Evolutionary conservation across 805 yeast species (phyloP).

Genomic region (Saturnispora hagleri): DNA sequence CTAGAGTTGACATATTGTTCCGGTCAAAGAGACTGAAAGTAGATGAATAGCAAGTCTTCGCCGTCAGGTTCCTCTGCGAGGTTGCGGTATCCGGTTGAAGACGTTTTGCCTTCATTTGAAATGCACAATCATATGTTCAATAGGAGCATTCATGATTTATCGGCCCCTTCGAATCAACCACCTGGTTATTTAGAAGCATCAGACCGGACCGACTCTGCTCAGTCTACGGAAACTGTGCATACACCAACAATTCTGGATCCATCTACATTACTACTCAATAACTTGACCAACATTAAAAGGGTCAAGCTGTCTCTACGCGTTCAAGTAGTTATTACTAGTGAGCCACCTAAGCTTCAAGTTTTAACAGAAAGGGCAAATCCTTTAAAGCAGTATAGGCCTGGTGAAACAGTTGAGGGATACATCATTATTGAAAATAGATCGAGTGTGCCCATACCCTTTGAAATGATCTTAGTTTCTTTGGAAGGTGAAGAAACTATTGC

Average conservation of each 20-base stretch:
- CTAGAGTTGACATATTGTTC: neutral
- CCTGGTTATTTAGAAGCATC: conserved; percentile 19
- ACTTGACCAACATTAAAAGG: conserved; percentile 18
- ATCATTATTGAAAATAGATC: conserved; percentile 35
- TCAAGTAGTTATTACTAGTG: conserved; percentile 31
- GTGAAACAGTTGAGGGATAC: conserved; percentile 59
- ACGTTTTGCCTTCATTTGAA: conserved; percentile 61
- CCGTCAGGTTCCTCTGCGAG: neutral
- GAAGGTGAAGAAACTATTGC: conserved; percentile 37
- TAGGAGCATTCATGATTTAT: conserved; percentile 15
- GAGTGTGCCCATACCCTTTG: conserved; percentile 39
- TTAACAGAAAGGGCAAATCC: no score
- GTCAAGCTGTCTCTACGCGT: conserved; percentile 21
- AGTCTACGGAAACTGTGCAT: neutral
- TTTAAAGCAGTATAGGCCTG: conserved; percentile 54
- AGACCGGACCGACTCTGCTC: neutral
- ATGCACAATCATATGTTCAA: conserved; percentile 42
- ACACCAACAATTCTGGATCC: conserved; percentile 1
- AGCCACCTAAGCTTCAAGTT: no score
- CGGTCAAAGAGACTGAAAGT: neutral
- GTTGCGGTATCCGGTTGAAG: conserved; percentile 21
- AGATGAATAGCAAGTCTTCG: neutral
- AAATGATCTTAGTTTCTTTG: conserved; percentile 50
- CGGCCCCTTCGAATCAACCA: conserved; percentile 10
- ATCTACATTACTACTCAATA: conserved; percentile 18